phyloP scores from a whole-genome alignment of 768 basidiomycete genomes.

The Kondoa subrosea region DNA sequence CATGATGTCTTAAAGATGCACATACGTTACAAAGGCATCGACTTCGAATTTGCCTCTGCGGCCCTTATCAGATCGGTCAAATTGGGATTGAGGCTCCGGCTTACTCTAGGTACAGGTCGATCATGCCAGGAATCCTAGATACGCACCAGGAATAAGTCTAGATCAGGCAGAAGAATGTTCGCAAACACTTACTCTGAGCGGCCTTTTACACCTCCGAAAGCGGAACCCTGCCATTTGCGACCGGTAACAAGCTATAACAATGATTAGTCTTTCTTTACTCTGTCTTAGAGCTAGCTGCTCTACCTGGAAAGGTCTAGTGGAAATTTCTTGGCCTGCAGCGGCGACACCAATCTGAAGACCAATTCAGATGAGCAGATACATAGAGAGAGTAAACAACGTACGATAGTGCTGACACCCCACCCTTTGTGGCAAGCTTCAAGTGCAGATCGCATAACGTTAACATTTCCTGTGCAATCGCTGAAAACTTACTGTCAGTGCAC shows the following conservation, averaged over 20 bases:
- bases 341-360: constrained; percentile 53
- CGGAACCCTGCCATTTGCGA: constrained; percentile 81
- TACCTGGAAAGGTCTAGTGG: constrained; percentile 67
- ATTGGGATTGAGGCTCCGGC: background rate
- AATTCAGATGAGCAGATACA: background rate
- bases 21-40: constrained; percentile 89
- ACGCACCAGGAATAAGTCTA: background rate
- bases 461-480: constrained; percentile 78
- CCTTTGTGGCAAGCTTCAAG: constrained; percentile 99
- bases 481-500: background rate
- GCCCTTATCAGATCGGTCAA: background rate
- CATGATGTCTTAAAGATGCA: constrained; percentile 36
- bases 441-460: constrained; percentile 40
- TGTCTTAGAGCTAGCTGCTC: too few relatives aligned
- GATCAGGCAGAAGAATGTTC: background rate
- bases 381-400: constrained; percentile 31
- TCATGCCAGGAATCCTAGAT: constrained; percentile 18
- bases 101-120: constrained; percentile 50
- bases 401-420: constrained; percentile 90
- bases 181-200: constrained; percentile 52
- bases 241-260: constrained; percentile 69
- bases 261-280: too few relatives aligned
- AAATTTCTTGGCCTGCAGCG: constrained; percentile 86
- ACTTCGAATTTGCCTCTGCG: constrained; percentile 37
- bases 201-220: constrained; percentile 97